These are phyloP conservation scores for Coniochaeta prunicola DNA, from an alignment of 2,329 filamentous ascomycete genomes.

Conservation along the genomic window DNA sequence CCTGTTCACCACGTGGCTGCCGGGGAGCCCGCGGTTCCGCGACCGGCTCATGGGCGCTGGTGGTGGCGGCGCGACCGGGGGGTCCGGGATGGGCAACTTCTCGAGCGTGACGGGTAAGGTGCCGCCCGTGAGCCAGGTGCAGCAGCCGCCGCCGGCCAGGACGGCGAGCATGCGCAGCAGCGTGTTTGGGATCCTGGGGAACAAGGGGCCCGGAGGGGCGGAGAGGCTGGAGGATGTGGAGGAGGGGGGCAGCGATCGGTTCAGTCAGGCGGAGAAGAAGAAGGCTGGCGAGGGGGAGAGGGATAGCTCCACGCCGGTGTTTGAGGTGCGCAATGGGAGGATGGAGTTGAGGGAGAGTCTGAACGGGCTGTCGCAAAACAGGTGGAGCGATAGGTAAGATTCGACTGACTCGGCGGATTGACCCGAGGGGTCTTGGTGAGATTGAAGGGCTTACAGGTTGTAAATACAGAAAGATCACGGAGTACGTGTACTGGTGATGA, in stretches of 20 bases:
- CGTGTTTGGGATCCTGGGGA: slow-evolving; percentile 6
- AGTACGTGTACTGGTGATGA: background rate
- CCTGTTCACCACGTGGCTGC: slow-evolving; percentile 11
- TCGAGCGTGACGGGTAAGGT: slow-evolving; percentile 9
- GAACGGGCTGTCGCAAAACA: slow-evolving; percentile 20
- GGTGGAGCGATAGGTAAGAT: background rate
- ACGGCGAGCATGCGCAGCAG: slow-evolving; percentile 9
- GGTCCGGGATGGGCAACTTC: slow-evolving; percentile 13
- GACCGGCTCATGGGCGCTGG: background rate
- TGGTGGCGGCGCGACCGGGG: too few relatives aligned
- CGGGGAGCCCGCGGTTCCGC: slow-evolving; percentile 3
- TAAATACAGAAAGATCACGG: background rate
- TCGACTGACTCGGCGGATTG: background rate
- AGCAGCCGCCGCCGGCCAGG: background rate
- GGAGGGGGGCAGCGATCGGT: slow-evolving; percentile 7
- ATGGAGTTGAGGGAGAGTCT: slow-evolving; percentile 14
- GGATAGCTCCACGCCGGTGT: slow-evolving; percentile 4
- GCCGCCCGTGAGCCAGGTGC: background rate
- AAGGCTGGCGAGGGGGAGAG: background rate
- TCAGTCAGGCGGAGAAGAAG: background rate
- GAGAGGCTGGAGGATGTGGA: slow-evolving; percentile 18
- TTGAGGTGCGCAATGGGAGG: slow-evolving; percentile 9
- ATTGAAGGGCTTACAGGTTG: slow-evolving; percentile 2
- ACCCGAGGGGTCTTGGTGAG: background rate
- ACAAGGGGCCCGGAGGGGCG: slow-evolving; percentile 12